Conservation (phyloP, 768 basidiomycete genomes). For the Suillus decipiens region DNA sequence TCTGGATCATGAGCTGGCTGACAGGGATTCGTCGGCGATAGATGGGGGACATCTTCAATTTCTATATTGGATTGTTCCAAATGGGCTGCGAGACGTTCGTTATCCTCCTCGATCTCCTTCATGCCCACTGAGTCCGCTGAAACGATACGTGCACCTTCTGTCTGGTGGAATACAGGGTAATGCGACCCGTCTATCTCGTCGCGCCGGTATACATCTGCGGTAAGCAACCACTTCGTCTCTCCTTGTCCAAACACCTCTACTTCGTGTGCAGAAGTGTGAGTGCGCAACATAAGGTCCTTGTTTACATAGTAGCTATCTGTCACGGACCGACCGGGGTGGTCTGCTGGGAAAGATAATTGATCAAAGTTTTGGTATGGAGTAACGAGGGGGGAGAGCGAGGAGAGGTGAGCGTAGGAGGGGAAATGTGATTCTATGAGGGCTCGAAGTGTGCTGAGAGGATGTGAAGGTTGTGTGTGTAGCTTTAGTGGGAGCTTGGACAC, state of each 20-base stretch:
- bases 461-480: conserved; percentile 73
- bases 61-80: conserved; percentile 75
- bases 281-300: conserved; percentile 86
- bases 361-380: conserved; percentile 94
- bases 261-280: conserved; percentile 98
- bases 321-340: conserved; percentile 89
- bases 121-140: conserved; percentile 55
- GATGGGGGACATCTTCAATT: conserved; percentile 83
- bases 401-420: conserved; percentile 66
- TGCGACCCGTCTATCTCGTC: conserved; percentile 98
- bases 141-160: conserved; percentile 91
- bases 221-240: conserved; percentile 82
- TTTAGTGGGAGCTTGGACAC: conserved; percentile 75
- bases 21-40: conserved; percentile 74
- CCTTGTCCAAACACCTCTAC: conserved; percentile 84
- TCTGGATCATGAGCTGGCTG: conserved; percentile 77
- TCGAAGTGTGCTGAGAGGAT: conserved; percentile 88
- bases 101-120: conserved; percentile 71
- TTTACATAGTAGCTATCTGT: conserved; percentile 98
- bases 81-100: conserved; percentile 55
- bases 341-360: conserved; percentile 88
- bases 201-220: conserved; percentile 95
- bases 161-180: conserved; percentile 98
- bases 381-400: conserved; percentile 85
- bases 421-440: conserved; percentile 85